Percentiles rank a stretch among this genome's conserved stretches.
phyloP scores from a whole-genome alignment of 169 alveolate genomes.

The Eimeria brunetti region DNA sequence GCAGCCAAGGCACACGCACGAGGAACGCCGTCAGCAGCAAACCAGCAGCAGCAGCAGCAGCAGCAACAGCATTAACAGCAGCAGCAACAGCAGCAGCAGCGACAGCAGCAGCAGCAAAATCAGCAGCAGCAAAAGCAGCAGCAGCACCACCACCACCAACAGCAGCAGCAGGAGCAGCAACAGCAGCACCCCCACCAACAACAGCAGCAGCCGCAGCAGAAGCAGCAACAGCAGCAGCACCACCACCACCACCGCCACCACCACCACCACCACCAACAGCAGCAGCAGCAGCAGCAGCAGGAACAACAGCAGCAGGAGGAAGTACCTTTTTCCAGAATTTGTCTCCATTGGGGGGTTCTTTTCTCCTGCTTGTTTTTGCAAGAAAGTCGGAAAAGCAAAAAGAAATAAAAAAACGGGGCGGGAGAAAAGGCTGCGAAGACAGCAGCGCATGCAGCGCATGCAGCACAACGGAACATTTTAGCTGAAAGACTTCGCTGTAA shows the following conservation, averaged over 20 bases:
- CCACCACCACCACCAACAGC: background rate
- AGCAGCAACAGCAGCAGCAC: conserved; percentile 14
- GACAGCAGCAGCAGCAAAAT: background rate
- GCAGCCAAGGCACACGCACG: background rate
- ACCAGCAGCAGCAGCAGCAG: background rate
- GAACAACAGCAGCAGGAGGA: background rate
- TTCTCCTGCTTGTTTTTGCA: background rate
- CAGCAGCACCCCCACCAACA: too few species aligned
- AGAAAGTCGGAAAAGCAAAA: conserved; percentile 57
- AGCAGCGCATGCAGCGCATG: conserved; percentile 65
- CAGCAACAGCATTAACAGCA: background rate
- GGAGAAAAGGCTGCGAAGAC: conserved; percentile 49
- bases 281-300: conserved; percentile 13
- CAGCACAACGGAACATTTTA: conserved; percentile 49
- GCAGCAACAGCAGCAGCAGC: conserved; percentile 17
- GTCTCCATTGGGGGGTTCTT: conserved; percentile 58
- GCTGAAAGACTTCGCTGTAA: conserved; percentile 55
- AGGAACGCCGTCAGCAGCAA: background rate
- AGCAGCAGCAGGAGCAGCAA: too few species aligned
- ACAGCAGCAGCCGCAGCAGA: background rate
- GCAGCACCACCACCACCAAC: too few species aligned
- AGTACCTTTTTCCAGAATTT: conserved; percentile 65
- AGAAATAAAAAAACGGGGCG: background rate
- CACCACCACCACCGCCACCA: background rate
- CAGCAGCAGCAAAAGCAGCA: too few species aligned